A percentile compares a stretch with the other conserved stretches of the same genome.
Evolutionary conservation across 2,329 filamentous ascomycete species (phyloP).

Genomic region (Aureobasidium pullulans): DNA sequence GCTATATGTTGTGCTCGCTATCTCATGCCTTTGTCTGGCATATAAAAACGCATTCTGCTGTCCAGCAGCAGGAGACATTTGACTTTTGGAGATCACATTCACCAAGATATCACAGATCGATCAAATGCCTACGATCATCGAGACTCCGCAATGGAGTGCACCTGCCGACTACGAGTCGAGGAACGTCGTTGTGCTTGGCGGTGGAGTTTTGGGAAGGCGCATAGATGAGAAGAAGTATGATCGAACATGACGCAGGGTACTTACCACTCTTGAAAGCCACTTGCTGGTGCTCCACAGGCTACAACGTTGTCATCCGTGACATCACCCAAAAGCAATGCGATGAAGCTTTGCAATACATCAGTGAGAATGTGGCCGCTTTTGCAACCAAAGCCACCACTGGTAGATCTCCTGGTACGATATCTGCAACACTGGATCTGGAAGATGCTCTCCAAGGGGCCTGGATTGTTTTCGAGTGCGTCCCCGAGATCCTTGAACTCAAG

Average conservation of each 20-base stretch:
- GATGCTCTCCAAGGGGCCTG: conserved; percentile 40
- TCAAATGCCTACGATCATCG: background rate
- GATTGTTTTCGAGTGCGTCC: conserved; percentile 49
- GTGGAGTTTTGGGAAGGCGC: conserved; percentile 37
- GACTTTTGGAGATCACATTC: background rate
- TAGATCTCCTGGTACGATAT: conserved; percentile 21
- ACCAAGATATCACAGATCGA: background rate
- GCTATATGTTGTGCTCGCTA: too few species aligned
- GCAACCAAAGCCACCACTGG: background rate
- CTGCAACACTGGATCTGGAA: conserved; percentile 31
- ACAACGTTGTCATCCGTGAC: conserved; percentile 38
- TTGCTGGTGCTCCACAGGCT: conserved; percentile 36
- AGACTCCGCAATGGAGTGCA: conserved; percentile 31
- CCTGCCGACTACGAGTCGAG: conserved; percentile 18
- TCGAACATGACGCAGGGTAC: background rate
- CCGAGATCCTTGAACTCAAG: conserved; percentile 44
- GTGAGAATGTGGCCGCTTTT: conserved; percentile 26
- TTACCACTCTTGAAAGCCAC: background rate
- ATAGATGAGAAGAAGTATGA: conserved; percentile 22
- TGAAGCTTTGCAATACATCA: conserved; percentile 35
- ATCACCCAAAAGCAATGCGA: conserved; percentile 30
- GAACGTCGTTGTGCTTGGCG: conserved; percentile 35
- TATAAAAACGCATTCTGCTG: background rate
- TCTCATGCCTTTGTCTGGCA: too few species aligned
- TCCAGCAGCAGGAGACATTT: background rate